Evolutionary conservation across 2,329 filamentous ascomycete genomes (phyloP).

Genomic region (Colletotrichum tofieldiae): DNA sequence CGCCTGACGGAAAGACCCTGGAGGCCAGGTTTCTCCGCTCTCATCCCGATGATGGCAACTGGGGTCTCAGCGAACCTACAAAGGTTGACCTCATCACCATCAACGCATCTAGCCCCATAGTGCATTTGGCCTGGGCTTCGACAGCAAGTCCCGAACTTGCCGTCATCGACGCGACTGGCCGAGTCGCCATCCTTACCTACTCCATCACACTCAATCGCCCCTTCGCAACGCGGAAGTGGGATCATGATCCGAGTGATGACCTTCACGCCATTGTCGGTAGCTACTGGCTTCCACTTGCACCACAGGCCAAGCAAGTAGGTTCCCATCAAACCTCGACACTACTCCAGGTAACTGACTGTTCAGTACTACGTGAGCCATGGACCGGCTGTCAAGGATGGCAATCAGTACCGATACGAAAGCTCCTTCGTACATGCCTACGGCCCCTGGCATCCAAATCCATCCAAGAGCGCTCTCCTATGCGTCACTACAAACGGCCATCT

Average conservation of each 20-base stretch:
- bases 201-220: constrained; percentile 82
- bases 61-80: constrained; percentile 83
- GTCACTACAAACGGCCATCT: constrained; percentile 83
- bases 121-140: constrained; percentile 86
- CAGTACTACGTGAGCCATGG: constrained; percentile 66
- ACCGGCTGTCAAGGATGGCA: constrained; percentile 74
- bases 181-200: constrained; percentile 82
- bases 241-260: constrained; percentile 81
- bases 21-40: constrained; percentile 82
- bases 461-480: constrained; percentile 82
- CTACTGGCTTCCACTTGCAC: constrained; percentile 83
- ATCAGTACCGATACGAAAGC: constrained; percentile 79
- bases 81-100: constrained; percentile 73
- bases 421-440: constrained; percentile 77
- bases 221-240: constrained; percentile 72
- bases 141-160: constrained; percentile 85
- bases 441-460: constrained; percentile 80
- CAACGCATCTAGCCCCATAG: constrained; percentile 76
- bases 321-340: constrained; percentile 34
- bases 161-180: constrained; percentile 84
- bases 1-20: constrained; percentile 78
- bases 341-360: constrained; percentile 11
- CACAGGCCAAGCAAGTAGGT: constrained; percentile 59
- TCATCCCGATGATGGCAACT: constrained; percentile 78
- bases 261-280: constrained; percentile 84